Base-by-base conservation (phyloP, 192 early-diverging fungal species). In the Gigaspora rosea region DNA sequence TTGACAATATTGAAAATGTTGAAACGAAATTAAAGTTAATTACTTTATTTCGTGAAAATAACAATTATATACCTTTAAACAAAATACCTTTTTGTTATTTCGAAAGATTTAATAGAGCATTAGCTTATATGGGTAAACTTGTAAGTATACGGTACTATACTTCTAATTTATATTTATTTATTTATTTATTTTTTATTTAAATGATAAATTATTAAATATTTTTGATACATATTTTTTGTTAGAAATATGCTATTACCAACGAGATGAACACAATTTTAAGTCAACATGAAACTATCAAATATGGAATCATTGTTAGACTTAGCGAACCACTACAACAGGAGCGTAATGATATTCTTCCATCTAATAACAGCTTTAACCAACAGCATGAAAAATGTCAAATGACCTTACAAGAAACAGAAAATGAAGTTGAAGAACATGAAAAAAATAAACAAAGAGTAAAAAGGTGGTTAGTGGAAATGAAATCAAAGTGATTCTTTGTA, bases 11-110 rank as follows among this genome's bases (percentile, higher is more conserved):
- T n/a, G 36, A 46, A 66, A 47, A 46, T 47, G 35, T 18, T n/a
- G 64, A 66, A 66, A 66, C 64, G 0, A 66, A 66, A 66, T 66
- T 66, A 46, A 66, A 66, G 32, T 46, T 66, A 18, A 47, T 66
- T 41, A 66, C 64, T 46, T 66, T 66, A 66, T 66, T 66, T 66
- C 64, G 41, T 41, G 64, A 66, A 35, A 66, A 66, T 36, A 46
- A 41, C 18, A 66, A 66, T 66, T 66, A 66, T 46, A 66, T 66
- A 33, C 33, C 33, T 7, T 46, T 66, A 46, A 66, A 35, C 13
- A 18, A 46, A n/a, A 66, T 66, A n/a, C 64, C 64, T 41, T 18
- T 13, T 18, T n/a, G 0, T 15, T 66, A 66, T 66, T 66, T 66
- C 10, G 33, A n/a, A 18, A 66, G 64, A 66, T 66, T 46, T 48